Percentiles rank a stretch among this genome's conserved stretches.
Evolutionary conservation across 306 rosid genomes (phyloP).

Genomic region (Vigna radiata): DNA sequence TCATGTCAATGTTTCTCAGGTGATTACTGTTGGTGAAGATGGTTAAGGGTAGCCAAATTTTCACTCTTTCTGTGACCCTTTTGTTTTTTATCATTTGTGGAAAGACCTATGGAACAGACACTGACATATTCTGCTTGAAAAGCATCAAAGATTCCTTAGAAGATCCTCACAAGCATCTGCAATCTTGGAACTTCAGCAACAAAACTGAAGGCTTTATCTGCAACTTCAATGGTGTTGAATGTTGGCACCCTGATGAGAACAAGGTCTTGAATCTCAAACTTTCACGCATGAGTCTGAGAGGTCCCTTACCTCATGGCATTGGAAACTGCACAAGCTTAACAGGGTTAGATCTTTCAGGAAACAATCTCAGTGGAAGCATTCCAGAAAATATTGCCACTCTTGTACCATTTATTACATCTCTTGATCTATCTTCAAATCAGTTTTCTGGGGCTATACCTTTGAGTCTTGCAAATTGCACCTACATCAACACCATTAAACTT

Average conservation of each 20-base stretch:
- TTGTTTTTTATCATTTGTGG: no score
- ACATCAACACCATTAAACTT: constrained; percentile 63
- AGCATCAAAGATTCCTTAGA: no score
- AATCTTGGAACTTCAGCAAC: no score
- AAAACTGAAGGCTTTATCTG: no score
- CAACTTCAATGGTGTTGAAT: constrained; percentile 34
- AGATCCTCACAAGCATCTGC: no score
- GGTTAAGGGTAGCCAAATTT: no score
- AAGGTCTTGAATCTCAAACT: constrained; percentile 60
- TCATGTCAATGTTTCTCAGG: no score
- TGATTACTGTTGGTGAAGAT: no score
- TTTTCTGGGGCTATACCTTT: constrained; percentile 56
- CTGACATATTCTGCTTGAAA: no score
- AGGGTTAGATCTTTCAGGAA: constrained; percentile 71
- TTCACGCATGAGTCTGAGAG: constrained; percentile 64
- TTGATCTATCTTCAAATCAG: constrained; percentile 68
- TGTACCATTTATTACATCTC: not conserved
- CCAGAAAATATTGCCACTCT: constrained; percentile 42
- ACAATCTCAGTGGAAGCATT: constrained; percentile 61
- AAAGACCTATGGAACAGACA: no score
- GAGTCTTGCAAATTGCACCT: constrained; percentile 47
- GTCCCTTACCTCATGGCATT: constrained; percentile 57
- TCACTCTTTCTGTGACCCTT: no score
- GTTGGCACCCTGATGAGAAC: constrained; percentile 46
- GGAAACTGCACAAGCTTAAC: constrained; percentile 64